These are phyloP conservation scores for Laburnicola sp. DNA, from an alignment of 2,329 filamentous ascomycete species.

Conservation along the genomic window DNA sequence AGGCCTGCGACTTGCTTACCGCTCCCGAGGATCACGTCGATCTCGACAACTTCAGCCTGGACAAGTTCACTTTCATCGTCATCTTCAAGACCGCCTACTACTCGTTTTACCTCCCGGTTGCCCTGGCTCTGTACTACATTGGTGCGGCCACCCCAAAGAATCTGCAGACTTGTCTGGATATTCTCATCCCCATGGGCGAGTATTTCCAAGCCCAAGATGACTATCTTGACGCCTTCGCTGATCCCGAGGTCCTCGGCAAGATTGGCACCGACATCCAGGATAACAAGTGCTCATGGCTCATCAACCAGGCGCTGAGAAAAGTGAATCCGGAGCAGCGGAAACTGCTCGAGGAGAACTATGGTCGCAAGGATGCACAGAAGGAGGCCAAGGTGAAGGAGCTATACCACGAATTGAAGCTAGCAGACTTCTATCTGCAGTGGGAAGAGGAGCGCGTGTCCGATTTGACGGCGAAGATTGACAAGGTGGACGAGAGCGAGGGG, in stretches of 20 bases:
- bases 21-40: conserved; percentile 93
- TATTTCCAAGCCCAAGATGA: conserved; percentile 99
- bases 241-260: conserved; percentile 92
- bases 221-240: conserved; percentile 96
- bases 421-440: conserved; percentile 82
- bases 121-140: conserved; percentile 82
- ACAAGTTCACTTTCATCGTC: conserved; percentile 98
- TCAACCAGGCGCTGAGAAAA: conserved; percentile 87
- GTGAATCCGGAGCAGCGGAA: conserved; percentile 83
- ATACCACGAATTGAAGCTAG: conserved; percentile 81
- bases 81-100: conserved; percentile 99
- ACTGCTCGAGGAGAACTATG: conserved; percentile 90
- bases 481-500: conserved; percentile 82
- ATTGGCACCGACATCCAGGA: conserved; percentile 98
- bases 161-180: conserved; percentile 84
- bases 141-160: conserved; percentile 84
- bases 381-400: conserved; percentile 88
- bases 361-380: conserved; percentile 80
- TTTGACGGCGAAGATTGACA: conserved; percentile 72
- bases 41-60: conserved; percentile 90
- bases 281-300: conserved; percentile 99
- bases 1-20: conserved; percentile 91
- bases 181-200: conserved; percentile 94
- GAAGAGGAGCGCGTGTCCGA: conserved; percentile 86
- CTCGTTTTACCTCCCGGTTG: conserved; percentile 97